These are phyloP conservation scores for Phanerochaete carnosa DNA, from an alignment of 768 basidiomycete genomes.

Conservation along the genomic window DNA sequence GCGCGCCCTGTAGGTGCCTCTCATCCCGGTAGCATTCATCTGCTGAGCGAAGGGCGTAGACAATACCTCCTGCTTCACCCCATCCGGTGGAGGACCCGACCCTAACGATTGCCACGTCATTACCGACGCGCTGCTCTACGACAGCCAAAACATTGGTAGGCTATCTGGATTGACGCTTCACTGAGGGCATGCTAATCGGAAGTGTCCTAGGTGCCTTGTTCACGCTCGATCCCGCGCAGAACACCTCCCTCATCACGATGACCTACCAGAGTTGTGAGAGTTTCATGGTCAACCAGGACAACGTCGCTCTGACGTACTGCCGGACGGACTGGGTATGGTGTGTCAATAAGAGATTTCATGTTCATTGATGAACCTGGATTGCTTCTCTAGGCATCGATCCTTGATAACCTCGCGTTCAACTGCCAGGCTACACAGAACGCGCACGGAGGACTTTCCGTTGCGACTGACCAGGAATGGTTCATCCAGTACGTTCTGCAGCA, in stretches of 20 bases:
- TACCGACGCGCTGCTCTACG: slow-evolving; percentile 44
- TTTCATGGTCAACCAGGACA: slow-evolving; percentile 48
- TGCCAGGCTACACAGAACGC: slow-evolving; percentile 49
- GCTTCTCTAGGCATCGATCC: slow-evolving; percentile 30
- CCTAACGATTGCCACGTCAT: slow-evolving; percentile 48
- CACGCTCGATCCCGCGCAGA: slow-evolving; percentile 10
- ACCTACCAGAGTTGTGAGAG: slow-evolving; percentile 39
- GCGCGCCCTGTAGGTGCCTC: slow-evolving; percentile 33
- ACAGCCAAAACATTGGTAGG: slow-evolving; percentile 42
- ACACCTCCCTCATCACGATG: slow-evolving; percentile 39
- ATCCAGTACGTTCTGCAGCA: slow-evolving; percentile 33
- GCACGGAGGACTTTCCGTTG: slow-evolving; percentile 47
- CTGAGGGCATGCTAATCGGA: neutral
- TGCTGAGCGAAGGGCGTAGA: neutral
- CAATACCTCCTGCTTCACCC: slow-evolving; percentile 34
- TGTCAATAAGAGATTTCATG: neutral
- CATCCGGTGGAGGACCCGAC: slow-evolving; percentile 44
- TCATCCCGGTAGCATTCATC: neutral
- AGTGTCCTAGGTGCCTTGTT: slow-evolving; percentile 6
- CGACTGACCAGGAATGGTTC: slow-evolving; percentile 45
- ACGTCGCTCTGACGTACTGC: slow-evolving; percentile 38
- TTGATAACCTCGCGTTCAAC: slow-evolving; percentile 41
- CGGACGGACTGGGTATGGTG: slow-evolving; percentile 42
- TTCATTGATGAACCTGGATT: neutral
- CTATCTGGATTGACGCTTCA: neutral